phyloP scores from a whole-genome alignment of 2,329 filamentous ascomycete species.

The Colletotrichum theobromicola region DNA sequence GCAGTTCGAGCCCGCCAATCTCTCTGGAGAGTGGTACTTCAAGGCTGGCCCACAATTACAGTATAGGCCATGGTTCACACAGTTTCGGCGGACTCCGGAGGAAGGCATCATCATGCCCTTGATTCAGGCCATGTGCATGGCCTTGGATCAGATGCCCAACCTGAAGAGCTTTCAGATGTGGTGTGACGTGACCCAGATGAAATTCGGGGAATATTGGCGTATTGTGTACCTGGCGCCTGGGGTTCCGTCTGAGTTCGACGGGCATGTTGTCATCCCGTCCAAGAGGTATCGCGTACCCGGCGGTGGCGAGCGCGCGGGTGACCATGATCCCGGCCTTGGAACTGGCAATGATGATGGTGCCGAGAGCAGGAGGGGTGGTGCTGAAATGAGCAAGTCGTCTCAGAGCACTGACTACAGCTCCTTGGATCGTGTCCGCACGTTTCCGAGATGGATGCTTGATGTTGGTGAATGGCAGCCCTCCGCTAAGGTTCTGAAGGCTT shows the following conservation, averaged over 20 bases:
- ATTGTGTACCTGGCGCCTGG: neutral
- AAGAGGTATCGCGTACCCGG: fast-evolving
- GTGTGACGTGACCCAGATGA: neutral
- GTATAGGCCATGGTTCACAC: neutral
- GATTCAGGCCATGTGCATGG: neutral
- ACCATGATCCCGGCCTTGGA: fast-evolving
- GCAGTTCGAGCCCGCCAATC: neutral
- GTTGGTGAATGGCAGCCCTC: neutral
- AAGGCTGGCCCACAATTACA: neutral
- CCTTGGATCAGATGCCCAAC: neutral
- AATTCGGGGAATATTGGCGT: neutral
- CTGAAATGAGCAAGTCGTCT: neutral
- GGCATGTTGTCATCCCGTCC: neutral
- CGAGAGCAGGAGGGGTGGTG: fast-evolving
- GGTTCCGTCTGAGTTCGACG: neutral
- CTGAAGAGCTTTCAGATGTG: neutral
- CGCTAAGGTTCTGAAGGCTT: neutral
- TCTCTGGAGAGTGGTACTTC: neutral
- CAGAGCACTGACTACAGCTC: neutral
- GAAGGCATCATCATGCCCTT: neutral
- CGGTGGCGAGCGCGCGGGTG: fast-evolving
- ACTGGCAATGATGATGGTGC: neutral
- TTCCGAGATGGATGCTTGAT: neutral
- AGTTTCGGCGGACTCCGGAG: neutral
- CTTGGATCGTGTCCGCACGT: neutral